Percentiles rank a stretch among this genome's conserved stretches.
Conservation (phyloP, 1,284 basidiomycete species). For the Irpex lacteus region DNA sequence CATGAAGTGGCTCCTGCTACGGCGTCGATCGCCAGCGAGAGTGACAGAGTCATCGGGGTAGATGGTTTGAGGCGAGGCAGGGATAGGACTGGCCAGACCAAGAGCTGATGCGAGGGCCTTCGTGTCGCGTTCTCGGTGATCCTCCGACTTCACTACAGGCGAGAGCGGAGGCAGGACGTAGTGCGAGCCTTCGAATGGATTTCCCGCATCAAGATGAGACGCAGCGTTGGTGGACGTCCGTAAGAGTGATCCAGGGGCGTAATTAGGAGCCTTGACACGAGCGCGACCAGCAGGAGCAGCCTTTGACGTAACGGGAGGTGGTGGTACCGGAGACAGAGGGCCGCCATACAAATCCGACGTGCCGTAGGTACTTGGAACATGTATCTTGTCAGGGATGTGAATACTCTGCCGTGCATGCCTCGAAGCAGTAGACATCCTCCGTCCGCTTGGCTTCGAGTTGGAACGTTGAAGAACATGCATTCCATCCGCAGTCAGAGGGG, state of each 20-base stretch:
- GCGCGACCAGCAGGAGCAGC: conserved; percentile 46
- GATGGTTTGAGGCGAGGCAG: conserved; percentile 54
- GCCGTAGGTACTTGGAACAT: conserved; percentile 11
- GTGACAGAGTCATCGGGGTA: conserved; percentile 73
- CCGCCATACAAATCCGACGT: conserved; percentile 42
- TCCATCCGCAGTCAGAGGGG: conserved; percentile 44
- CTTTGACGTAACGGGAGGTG: conserved; percentile 16
- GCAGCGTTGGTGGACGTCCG: conserved; percentile 38
- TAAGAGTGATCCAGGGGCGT: conserved; percentile 52
- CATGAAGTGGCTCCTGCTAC: conserved; percentile 20
- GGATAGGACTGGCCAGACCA: conserved; percentile 38
- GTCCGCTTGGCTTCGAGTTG: conserved; percentile 21
- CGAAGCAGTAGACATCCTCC: conserved; percentile 21
- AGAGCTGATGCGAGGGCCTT: conserved; percentile 51
- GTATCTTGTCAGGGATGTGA: conserved; percentile 7
- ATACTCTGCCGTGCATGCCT: conserved; percentile 26
- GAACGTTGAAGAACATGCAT: conserved; percentile 30
- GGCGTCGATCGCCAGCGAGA: conserved; percentile 42
- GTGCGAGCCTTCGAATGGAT: conserved; percentile 29
- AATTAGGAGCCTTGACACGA: conserved; percentile 59
- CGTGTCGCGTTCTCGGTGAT: conserved; percentile 46
- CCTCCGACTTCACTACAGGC: conserved; percentile 39
- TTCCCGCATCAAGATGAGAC: conserved; percentile 15
- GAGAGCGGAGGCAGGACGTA: conserved; percentile 29
- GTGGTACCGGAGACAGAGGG: conserved; percentile 39